phyloP scores from a whole-genome alignment of 2,329 filamentous ascomycete species.

The Nemania bipapillata region DNA sequence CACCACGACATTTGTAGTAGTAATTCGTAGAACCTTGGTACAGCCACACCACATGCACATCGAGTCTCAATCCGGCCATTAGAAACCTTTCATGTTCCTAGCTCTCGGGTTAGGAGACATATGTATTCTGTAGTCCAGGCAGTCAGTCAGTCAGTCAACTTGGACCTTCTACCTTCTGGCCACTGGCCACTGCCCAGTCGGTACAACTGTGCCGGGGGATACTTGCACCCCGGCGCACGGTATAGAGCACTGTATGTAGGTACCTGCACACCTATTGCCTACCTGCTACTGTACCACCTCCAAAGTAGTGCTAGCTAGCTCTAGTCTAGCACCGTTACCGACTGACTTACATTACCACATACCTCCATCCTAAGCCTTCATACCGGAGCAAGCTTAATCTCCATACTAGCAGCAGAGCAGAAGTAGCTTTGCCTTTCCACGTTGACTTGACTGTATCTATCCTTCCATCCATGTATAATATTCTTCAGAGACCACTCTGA shows the following conservation, averaged over 20 bases:
- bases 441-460: constrained; percentile 28
- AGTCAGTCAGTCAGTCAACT: too few relatives aligned
- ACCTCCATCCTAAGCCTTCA: constrained; percentile 36
- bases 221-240: not conserved
- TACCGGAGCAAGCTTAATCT: constrained; percentile 42
- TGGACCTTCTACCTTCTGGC: not conserved
- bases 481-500: constrained; percentile 41
- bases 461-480: constrained; percentile 41
- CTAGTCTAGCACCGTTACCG: constrained; percentile 22
- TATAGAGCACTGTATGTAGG: not conserved
- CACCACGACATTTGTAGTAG: not conserved
- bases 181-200: not conserved
- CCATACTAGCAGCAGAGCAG: constrained; percentile 34
- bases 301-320: constrained; percentile 8
- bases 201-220: not conserved
- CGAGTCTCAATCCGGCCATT: constrained; percentile 34
- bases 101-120: not conserved
- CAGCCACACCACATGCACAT: not conserved
- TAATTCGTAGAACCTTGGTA: not conserved
- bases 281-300: not conserved
- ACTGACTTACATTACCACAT: constrained; percentile 32
- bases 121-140: not conserved
- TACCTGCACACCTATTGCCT: not conserved
- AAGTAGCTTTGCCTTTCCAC: constrained; percentile 38
- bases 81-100: constrained; percentile 11